Evolutionary conservation across 2,329 filamentous ascomycete species (phyloP).

Genomic region (Colletotrichum abscissum): DNA sequence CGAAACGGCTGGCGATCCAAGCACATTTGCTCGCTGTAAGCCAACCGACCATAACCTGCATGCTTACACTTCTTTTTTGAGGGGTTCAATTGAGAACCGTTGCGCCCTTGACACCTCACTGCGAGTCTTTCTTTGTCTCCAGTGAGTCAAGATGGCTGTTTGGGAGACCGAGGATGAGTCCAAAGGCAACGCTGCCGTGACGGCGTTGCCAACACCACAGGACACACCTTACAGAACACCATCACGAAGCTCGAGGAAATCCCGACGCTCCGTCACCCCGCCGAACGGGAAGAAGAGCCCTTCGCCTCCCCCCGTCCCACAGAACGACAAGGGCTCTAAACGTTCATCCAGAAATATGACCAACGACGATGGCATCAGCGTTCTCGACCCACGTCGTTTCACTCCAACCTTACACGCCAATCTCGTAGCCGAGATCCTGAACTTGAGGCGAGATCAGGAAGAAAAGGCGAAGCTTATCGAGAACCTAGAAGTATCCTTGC

Average conservation of each 20-base stretch:
- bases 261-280: slow-evolving; percentile 76
- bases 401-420: slow-evolving; percentile 96
- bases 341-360: slow-evolving; percentile 68
- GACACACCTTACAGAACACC: slow-evolving; percentile 80
- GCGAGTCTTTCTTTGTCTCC: slow-evolving; percentile 7
- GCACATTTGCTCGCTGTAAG: slow-evolving; percentile 28
- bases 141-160: slow-evolving; percentile 57
- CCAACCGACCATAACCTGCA: slow-evolving; percentile 14
- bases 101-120: slow-evolving; percentile 5
- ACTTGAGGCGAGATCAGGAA: slow-evolving; percentile 88
- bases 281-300: slow-evolving; percentile 61
- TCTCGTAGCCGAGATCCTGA: slow-evolving; percentile 92
- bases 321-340: slow-evolving; percentile 57
- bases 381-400: slow-evolving; percentile 90
- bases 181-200: slow-evolving; percentile 63
- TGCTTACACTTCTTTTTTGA: slow-evolving; percentile 24
- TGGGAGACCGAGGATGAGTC: slow-evolving; percentile 75
- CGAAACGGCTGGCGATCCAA: slow-evolving; percentile 33
- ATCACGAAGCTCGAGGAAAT: slow-evolving; percentile 71
- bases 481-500: slow-evolving; percentile 79
- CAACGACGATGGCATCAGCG: slow-evolving; percentile 76
- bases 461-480: slow-evolving; percentile 90
- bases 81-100: slow-evolving; percentile 30
- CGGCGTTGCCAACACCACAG: slow-evolving; percentile 74
- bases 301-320: slow-evolving; percentile 65